A percentile compares a stretch with the other conserved stretches of the same genome.
phyloP scores from a whole-genome alignment of 257 asterid genomes.

The Solanum dulcamara region DNA sequence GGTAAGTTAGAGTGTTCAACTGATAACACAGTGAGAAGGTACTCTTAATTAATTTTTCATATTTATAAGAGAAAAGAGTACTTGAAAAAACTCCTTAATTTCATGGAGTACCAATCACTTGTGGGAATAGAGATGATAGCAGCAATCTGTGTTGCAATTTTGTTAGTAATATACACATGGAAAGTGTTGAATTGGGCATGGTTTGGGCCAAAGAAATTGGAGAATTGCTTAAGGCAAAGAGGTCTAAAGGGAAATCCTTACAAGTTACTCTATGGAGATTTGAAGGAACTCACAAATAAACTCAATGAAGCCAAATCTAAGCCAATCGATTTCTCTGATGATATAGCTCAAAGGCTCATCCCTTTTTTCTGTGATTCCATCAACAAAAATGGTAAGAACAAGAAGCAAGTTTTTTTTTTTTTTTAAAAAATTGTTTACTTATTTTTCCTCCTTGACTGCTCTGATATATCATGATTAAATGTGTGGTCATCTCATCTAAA shows the following conservation, averaged over 20 bases:
- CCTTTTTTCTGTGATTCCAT: conserved; percentile 8
- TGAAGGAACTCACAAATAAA: conserved; percentile 4
- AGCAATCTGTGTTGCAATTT: background rate
- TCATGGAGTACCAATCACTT: conserved; percentile 9
- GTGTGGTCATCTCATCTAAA: background rate
- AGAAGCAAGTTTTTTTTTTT: background rate
- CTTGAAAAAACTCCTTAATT: background rate
- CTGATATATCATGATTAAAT: background rate
- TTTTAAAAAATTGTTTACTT: background rate
- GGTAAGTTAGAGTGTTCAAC: too few relatives aligned
- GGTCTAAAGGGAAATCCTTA: conserved; percentile 29
- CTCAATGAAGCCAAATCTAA: conserved; percentile 14
- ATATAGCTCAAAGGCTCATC: conserved; percentile 19
- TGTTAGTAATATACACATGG: conserved; percentile 3
- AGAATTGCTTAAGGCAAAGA: conserved; percentile 16
- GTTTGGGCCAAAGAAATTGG: conserved; percentile 23
- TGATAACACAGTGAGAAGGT: too few relatives aligned
- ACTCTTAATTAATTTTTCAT: background rate
- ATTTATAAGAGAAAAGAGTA: background rate
- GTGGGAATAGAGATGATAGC: background rate
- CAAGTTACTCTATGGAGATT: conserved; percentile 24
- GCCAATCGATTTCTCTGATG: conserved; percentile 26
- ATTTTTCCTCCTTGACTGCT: background rate
- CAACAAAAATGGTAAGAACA: conserved; percentile 21
- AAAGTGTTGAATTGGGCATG: conserved; percentile 23